Conservation (phyloP, 2,329 filamentous ascomycete genomes). For the Lecanicillium sp. region DNA sequence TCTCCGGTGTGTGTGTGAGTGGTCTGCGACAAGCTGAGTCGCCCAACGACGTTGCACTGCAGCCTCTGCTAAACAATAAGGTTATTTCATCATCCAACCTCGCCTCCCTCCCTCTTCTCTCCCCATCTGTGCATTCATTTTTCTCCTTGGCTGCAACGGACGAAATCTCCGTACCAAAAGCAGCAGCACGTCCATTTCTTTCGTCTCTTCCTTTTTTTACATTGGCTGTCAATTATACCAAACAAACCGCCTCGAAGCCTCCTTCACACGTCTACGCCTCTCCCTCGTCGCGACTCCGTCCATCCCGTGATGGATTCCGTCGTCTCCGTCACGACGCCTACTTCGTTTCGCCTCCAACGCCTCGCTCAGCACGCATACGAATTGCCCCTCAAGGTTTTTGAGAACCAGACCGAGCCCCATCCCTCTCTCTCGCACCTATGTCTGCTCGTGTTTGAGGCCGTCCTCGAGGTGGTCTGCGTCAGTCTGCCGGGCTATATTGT, state of each 20-base stretch:
- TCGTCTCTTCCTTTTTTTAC: not conserved
- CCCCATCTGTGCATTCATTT: not conserved
- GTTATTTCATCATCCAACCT: too few relatives aligned
- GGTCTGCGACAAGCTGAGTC: too few relatives aligned
- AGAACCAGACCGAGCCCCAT: conserved; percentile 43
- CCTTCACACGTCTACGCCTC: not conserved
- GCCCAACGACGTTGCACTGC: too few relatives aligned
- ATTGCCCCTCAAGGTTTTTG: conserved; percentile 32
- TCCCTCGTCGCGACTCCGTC: not conserved
- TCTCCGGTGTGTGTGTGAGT: too few relatives aligned
- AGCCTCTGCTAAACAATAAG: too few relatives aligned
- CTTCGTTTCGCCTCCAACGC: conserved; percentile 35
- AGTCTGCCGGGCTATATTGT: conserved; percentile 91
- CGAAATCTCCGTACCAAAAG: too few relatives aligned
- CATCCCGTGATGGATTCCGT: conserved; percentile 26
- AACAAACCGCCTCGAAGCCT: not conserved
- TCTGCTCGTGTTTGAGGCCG: conserved; percentile 86
- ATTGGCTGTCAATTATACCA: not conserved
- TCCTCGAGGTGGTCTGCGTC: conserved; percentile 91
- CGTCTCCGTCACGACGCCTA: conserved; percentile 25
- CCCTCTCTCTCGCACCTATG: conserved; percentile 62
- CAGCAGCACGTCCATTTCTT: too few relatives aligned
- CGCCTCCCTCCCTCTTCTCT: conserved; percentile 1
- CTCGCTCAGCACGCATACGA: conserved; percentile 31
- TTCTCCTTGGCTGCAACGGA: too few relatives aligned